Conservation (phyloP, 2,329 filamentous ascomycete species). For the Monilinia laxa region DNA sequence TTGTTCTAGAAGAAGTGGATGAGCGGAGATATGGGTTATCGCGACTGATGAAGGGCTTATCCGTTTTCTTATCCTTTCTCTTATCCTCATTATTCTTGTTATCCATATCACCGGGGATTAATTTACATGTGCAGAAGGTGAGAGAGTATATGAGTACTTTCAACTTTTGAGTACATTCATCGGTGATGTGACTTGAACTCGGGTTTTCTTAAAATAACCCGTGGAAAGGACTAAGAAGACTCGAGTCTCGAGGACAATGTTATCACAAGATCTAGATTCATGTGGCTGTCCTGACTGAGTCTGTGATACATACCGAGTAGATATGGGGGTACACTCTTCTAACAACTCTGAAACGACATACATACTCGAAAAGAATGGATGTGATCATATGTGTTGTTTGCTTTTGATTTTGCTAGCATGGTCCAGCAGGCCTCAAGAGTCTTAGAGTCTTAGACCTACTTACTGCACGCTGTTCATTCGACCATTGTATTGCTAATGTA, state of each 20-base stretch:
- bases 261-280: slow-evolving; percentile 18
- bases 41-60: slow-evolving; percentile 10
- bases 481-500: neutral
- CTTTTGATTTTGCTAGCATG: slow-evolving; percentile 1
- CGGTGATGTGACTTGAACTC: slow-evolving; percentile 8
- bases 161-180: neutral
- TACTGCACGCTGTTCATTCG: neutral
- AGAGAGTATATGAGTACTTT: too few species aligned
- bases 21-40: neutral
- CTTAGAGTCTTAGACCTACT: neutral
- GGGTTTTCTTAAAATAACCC: neutral
- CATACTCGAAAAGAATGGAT: neutral
- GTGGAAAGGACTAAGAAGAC: neutral
- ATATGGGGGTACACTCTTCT: slow-evolving; percentile 1
- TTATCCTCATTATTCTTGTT: neutral
- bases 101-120: neutral
- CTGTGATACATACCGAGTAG: neutral
- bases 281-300: neutral
- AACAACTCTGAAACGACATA: slow-evolving; percentile 4
- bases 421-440: neutral
- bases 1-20: slow-evolving; percentile 12
- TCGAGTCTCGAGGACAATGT: slow-evolving; percentile 6
- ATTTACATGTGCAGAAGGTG: neutral
- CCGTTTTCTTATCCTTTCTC: neutral
- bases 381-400: slow-evolving; percentile 13